Conservation (phyloP, 176 grass and related monocot species). For the Puccinellia tenuiflora region DNA sequence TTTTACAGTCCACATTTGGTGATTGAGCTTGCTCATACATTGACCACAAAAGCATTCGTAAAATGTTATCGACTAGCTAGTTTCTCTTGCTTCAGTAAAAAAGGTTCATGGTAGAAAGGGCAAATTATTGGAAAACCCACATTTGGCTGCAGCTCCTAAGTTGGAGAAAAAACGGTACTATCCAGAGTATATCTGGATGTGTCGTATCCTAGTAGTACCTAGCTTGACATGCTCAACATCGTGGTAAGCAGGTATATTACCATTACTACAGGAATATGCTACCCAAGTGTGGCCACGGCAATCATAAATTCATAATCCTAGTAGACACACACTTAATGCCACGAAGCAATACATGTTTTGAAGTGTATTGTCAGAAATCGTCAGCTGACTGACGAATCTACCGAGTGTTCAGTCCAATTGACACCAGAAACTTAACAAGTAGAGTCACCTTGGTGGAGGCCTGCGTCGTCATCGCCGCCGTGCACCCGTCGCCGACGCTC, state of each 20-base stretch:
- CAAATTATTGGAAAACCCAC: neutral
- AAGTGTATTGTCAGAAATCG: neutral
- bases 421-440: neutral
- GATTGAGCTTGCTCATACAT: neutral
- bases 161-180: neutral
- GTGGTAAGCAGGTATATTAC: neutral
- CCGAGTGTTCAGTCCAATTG: neutral
- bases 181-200: neutral
- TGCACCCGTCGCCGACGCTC: constrained; percentile 62
- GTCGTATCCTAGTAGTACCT: neutral
- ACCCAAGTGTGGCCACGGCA: neutral
- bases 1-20: neutral
- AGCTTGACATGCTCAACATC: neutral
- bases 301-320: neutral
- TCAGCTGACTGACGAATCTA: neutral
- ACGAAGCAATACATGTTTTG: neutral
- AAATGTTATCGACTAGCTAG: neutral
- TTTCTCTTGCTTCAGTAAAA: neutral
- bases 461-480: constrained; percentile 71
- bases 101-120: neutral
- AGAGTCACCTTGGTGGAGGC: constrained; percentile 78
- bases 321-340: neutral
- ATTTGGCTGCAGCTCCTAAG: neutral
- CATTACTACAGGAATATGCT: neutral
- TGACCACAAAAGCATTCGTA: too few species aligned